These are phyloP conservation scores for Scytalidium lignicola DNA, from an alignment of 2,329 filamentous ascomycete genomes.

Conservation along the genomic window DNA sequence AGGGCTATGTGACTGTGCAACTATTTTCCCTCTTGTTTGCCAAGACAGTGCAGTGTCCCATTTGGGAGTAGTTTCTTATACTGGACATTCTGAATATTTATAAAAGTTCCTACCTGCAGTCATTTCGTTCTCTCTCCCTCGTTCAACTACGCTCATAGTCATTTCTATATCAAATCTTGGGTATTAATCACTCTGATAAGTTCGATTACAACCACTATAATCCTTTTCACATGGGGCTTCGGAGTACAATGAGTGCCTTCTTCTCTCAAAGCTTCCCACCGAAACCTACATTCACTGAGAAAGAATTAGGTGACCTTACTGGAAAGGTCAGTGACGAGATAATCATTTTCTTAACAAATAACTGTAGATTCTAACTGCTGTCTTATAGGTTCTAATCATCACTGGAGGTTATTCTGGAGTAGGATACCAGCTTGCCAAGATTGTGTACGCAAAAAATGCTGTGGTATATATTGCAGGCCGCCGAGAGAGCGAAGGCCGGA, in stretches of 20 bases:
- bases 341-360: neutral
- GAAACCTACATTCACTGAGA: slow-evolving; percentile 34
- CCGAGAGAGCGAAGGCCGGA: slow-evolving; percentile 29
- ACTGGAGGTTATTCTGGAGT: slow-evolving; percentile 31
- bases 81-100: too few species aligned
- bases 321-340: slow-evolving; percentile 18
- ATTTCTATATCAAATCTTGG: too few species aligned
- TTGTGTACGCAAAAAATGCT: slow-evolving; percentile 33
- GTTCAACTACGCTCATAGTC: too few species aligned
- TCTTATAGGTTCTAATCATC: slow-evolving; percentile 26
- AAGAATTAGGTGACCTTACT: slow-evolving; percentile 25
- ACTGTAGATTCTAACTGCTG: too few species aligned
- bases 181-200: too few species aligned
- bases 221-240: neutral
- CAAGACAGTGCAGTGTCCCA: too few species aligned
- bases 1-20: too few species aligned
- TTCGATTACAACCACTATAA: too few species aligned
- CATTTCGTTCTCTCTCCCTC: too few species aligned
- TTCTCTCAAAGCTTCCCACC: slow-evolving; percentile 21
- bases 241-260: neutral
- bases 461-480: slow-evolving; percentile 37
- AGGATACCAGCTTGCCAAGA: slow-evolving; percentile 29
- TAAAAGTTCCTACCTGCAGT: too few species aligned
- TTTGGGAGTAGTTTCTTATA: too few species aligned
- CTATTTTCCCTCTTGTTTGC: too few species aligned